Evolutionary conservation across 306 rosid species (phyloP).

Genomic region (Sesbania bispinosa): DNA sequence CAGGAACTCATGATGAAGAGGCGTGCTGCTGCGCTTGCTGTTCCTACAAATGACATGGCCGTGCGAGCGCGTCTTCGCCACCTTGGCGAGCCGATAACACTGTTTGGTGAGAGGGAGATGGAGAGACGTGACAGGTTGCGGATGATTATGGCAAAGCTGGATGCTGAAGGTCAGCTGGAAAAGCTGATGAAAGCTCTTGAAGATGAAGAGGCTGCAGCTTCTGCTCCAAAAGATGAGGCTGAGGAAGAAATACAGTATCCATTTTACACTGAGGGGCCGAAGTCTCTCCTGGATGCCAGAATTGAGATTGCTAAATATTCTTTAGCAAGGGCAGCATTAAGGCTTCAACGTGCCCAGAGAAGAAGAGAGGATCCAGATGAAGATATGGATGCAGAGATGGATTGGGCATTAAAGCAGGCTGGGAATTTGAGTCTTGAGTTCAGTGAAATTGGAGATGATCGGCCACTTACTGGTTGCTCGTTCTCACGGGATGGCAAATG

Average conservation of each 20-base stretch:
- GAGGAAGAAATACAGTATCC: constrained; percentile 83
- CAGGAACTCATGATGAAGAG: constrained; percentile 85
- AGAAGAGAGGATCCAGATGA: constrained; percentile 94
- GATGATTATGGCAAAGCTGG: constrained; percentile 71
- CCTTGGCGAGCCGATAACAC: constrained; percentile 86
- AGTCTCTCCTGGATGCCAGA: constrained; percentile 67
- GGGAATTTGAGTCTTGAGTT: constrained; percentile 65
- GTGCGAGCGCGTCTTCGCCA: constrained; percentile 86
- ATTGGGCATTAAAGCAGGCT: constrained; percentile 79
- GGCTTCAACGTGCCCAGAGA: constrained; percentile 75
- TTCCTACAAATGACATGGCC: constrained; percentile 95
- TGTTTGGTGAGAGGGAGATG: constrained; percentile 95
- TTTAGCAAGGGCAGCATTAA: constrained; percentile 54
- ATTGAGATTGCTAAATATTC: constrained; percentile 71
- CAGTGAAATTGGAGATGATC: constrained; percentile 95
- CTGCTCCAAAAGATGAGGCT: constrained; percentile 52
- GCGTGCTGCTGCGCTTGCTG: constrained; percentile 81
- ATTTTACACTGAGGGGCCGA: constrained; percentile 82
- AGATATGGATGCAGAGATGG: constrained; percentile 77
- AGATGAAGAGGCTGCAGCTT: constrained; percentile 79
- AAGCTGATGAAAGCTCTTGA: constrained; percentile 83
- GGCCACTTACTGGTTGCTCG: constrained; percentile 90
- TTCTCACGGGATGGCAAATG: constrained; percentile 70
- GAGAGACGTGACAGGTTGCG: constrained; percentile 86
- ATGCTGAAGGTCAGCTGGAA: constrained; percentile 81